Evolutionary conservation across 1,139 yeast species (phyloP).

Genomic region (Scheffersomyces titani): DNA sequence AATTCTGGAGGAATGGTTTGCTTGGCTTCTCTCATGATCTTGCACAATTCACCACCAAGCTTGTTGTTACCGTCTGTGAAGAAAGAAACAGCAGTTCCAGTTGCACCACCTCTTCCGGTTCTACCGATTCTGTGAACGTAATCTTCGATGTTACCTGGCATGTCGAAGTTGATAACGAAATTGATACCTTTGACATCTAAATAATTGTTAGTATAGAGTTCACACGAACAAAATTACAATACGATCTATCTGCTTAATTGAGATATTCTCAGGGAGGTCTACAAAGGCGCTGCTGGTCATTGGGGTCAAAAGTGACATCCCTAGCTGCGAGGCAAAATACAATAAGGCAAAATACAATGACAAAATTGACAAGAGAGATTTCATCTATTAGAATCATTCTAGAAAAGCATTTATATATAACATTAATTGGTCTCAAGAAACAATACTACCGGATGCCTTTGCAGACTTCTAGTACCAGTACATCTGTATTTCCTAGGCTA

Average conservation of each 20-base stretch:
- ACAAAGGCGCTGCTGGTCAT: not conserved
- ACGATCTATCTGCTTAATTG: not conserved
- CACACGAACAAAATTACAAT: not conserved
- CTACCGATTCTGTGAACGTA: slow-evolving; percentile 96
- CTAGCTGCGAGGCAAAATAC: not conserved
- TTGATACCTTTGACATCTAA: slow-evolving; percentile 96
- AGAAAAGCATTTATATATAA: slow-evolving; percentile 1
- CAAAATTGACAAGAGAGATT: not conserved
- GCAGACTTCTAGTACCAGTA: not conserved
- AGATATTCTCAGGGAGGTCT: not conserved
- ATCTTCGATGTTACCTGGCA: slow-evolving; percentile 98
- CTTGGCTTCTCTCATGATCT: slow-evolving; percentile 93
- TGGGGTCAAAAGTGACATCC: not conserved
- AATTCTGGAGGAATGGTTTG: slow-evolving; percentile 78
- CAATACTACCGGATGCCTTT: not conserved
- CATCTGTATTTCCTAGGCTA: slow-evolving; percentile 1
- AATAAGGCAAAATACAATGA: not conserved
- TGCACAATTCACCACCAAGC: slow-evolving; percentile 88
- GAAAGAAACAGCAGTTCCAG: slow-evolving; percentile 93
- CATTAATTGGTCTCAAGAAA: not conserved
- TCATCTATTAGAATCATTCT: not conserved
- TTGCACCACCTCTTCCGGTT: slow-evolving; percentile 98
- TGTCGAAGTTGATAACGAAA: slow-evolving; percentile 89
- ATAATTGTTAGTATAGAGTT: slow-evolving; percentile 30
- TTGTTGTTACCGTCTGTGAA: slow-evolving; percentile 87